A percentile compares a stretch with the other conserved stretches of the same genome.
These are phyloP conservation scores for Micractinium sp. DNA, from an alignment of 139 green algal genomes.

Conservation along the genomic window DNA sequence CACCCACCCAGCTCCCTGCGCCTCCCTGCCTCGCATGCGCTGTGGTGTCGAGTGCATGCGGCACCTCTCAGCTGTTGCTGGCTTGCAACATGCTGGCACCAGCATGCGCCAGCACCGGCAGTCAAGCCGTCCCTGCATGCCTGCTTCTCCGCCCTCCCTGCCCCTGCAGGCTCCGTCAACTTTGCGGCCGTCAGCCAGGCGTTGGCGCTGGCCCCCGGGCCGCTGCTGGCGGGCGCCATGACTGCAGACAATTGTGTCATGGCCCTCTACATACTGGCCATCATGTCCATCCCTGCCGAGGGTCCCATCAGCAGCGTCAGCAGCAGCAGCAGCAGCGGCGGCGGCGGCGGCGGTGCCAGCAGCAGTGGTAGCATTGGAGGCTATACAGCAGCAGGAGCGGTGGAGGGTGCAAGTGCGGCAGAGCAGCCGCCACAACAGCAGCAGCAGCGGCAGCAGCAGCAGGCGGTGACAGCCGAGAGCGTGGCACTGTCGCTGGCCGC, in stretches of 20 bases:
- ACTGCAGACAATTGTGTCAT: slow-evolving; percentile 84
- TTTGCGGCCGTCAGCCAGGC: slow-evolving; percentile 76
- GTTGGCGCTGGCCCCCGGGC: slow-evolving; percentile 37
- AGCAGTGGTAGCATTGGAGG: neutral
- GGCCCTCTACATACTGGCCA: slow-evolving; percentile 64
- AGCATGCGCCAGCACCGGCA: too few species aligned
- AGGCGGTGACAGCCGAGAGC: slow-evolving; percentile 38
- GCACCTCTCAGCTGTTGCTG: too few species aligned
- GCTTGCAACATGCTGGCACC: too few species aligned
- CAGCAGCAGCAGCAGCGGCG: slow-evolving; percentile 5
- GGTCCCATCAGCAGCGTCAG: neutral
- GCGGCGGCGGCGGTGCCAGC: neutral
- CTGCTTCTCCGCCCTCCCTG: neutral
- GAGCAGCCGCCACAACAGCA: neutral
- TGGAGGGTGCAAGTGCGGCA: neutral
- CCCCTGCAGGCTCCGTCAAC: slow-evolving; percentile 70
- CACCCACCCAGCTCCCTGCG: too few species aligned
- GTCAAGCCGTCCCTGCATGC: neutral
- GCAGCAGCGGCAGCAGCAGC: slow-evolving; percentile 4
- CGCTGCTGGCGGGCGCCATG: slow-evolving; percentile 66
- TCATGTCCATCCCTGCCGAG: slow-evolving; percentile 59
- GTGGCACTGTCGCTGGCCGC: slow-evolving; percentile 47
- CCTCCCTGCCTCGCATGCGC: too few species aligned
- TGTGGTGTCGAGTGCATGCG: too few species aligned
- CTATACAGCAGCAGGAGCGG: neutral